Evolutionary conservation across 306 rosid species (phyloP), one percentile per base, ranked within the genome.

Genomic region (Trifolium fragiferum): DNA sequence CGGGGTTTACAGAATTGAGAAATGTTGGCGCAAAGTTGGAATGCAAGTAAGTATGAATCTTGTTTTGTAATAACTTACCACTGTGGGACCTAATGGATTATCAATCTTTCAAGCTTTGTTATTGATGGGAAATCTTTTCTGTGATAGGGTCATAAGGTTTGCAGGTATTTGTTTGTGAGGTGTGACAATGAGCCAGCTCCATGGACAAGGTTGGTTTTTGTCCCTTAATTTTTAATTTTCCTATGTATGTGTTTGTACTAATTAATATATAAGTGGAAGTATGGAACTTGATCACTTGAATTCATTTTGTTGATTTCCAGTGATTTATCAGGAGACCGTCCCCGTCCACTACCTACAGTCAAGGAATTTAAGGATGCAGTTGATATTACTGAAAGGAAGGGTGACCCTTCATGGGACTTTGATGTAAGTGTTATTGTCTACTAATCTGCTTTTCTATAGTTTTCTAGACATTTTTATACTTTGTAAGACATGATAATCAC

Each of bases 141-240:
- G 1, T 75, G 25, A 49, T 21, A 93, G 98, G 97, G 98, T 27
- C 84, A 63, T 62, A 85, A 86, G 86, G 88, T 90, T 5, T 90
- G 98, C 66, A 73, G 96, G 54, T 93, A 84, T 73, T 79, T 88
- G 32, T 92, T 90, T 47, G 91, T 93, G 46, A 82, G 98, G 80
- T 90, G 94, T 73, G 98, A 93, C 78, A 90, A 93, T 47, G 96
- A 87, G 66, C 91, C 94, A 6, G 96, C 96, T 2, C 96, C 98
- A 3, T 87, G 96, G 98, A 82, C 93, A 57, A 86, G 90, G 95
- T 82, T 70, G 1, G 46, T 63, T 37, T 38, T 75, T 12, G 12
- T 54, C 21, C 10, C 33, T 6, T 5, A 2, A 30, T 27, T 44
- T 19, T 53, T 6, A 4, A 12, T 19, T 46, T 14, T 54, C 16